phyloP scores from a whole-genome alignment of 345 rosid species.

The Turnera subulata region DNA sequence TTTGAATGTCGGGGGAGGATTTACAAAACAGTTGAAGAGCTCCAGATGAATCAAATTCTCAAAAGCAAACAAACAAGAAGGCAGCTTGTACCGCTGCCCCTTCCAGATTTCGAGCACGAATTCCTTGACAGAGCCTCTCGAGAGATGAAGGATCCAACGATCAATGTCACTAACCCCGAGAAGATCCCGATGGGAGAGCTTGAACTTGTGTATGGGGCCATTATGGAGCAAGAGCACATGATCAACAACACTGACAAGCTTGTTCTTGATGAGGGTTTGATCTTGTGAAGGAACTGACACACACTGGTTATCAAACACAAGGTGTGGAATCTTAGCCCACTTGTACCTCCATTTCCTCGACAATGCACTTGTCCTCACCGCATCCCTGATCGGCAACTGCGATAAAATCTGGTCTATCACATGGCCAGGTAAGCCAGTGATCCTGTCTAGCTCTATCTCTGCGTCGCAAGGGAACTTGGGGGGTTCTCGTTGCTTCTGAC shows the following conservation, averaged over 20 bases:
- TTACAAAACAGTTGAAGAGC: conserved; percentile 61
- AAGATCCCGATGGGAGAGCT: conserved; percentile 68
- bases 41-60: conserved; percentile 55
- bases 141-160: conserved; percentile 64
- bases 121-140: conserved; percentile 53
- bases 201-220: conserved; percentile 55
- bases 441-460: conserved; percentile 41
- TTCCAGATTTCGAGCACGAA: conserved; percentile 72
- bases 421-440: conserved; percentile 58
- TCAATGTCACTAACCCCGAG: conserved; percentile 58
- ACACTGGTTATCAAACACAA: conserved; percentile 55
- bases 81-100: conserved; percentile 59
- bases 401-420: conserved; percentile 51
- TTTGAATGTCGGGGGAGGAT: conserved; percentile 45
- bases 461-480: conserved; percentile 37
- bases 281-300: conserved; percentile 43
- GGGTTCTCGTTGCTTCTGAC: conserved; percentile 49
- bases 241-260: conserved; percentile 52
- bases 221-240: conserved; percentile 62
- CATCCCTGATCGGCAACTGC: conserved; percentile 54
- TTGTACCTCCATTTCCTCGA: conserved; percentile 58
- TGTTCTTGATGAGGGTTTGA: conserved; percentile 36
- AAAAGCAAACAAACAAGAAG: conserved; percentile 48
- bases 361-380: conserved; percentile 58
- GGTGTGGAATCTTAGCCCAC: conserved; percentile 55